Evolutionary conservation across 768 basidiomycete genomes (phyloP).

Genomic region (Thelephora ganbajun): DNA sequence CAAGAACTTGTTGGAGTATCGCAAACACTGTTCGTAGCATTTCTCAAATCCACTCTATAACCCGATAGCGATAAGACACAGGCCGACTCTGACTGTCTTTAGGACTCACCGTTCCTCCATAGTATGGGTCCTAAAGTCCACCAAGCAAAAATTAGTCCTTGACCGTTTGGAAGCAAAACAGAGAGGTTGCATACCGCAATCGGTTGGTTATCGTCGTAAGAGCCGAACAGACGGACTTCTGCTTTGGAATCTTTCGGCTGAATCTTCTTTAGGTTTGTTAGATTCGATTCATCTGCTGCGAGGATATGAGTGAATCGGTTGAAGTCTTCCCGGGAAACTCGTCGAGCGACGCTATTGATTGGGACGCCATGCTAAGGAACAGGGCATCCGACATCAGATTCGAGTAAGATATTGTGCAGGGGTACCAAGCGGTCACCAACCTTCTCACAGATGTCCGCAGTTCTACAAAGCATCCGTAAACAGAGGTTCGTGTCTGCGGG

Average conservation of each 20-base stretch:
- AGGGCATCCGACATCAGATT: conserved; percentile 1
- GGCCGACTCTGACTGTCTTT: not conserved
- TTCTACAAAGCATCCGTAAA: conserved; percentile 26
- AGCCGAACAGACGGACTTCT: conserved; percentile 65
- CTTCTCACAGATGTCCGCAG: conserved; percentile 57
- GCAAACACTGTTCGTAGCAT: conserved; percentile 65
- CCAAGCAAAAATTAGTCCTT: not conserved
- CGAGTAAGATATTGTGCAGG: not conserved
- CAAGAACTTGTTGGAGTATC: conserved; percentile 66
- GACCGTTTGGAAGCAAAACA: too few species aligned
- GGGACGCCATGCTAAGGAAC: conserved; percentile 51
- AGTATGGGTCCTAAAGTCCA: conserved; percentile 55
- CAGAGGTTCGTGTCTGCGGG: not conserved
- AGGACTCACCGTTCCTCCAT: conserved; percentile 44
- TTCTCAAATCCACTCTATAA: conserved; percentile 59
- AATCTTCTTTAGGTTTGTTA: conserved; percentile 42
- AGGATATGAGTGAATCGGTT: conserved; percentile 69
- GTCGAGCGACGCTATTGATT: conserved; percentile 56
- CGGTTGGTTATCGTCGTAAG: conserved; percentile 52
- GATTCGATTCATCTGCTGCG: conserved; percentile 70
- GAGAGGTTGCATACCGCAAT: conserved; percentile 26
- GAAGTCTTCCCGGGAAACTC: conserved; percentile 54
- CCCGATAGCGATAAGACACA: not conserved
- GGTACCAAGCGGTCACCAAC: conserved; percentile 19
- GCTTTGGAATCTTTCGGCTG: conserved; percentile 39